Base-by-base conservation (phyloP, 208 protist genomes). In the Trypanosoma grayi region DNA sequence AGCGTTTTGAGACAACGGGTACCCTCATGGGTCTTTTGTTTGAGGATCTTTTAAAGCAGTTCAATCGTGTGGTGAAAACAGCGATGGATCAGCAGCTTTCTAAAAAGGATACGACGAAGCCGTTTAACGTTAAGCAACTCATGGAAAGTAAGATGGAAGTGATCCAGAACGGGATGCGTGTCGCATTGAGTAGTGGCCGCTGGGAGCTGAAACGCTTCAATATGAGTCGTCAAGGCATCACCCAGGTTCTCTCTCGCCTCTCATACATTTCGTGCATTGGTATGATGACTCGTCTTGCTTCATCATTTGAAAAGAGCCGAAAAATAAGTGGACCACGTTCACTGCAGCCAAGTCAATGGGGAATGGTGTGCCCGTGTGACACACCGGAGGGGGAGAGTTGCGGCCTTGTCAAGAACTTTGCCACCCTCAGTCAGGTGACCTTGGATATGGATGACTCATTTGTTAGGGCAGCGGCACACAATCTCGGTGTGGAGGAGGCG, bases 381-480 rank as follows among this genome's bases (percentile, higher is more conserved):
- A 99, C 98, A 9, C 98, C 99, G 2, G 98, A 99, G 75, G 97
- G 97, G 34, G 98, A 99, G 60, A 93, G 91, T 47, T 99, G 98
- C 63, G 99, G 99, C 44, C 81, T 99, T 0, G 98, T 99, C 4
- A 99, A 99, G 83, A 99, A 99, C 78, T 94, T 99, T 43, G 92
- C 98, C 8, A 91, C 99, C 9, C 84, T 99, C 18, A 97, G 98
- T 22, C 96, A 99, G 59, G 97, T 99, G 18, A 99, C 98, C 3
- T 96, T 97, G 0, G 97, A 99, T 72, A 81, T 98, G 46, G 93
- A 99, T 53, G 88, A 97, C 51, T 73, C 60, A 7, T 90, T 89
- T 22, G 73, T 95, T 16, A 80, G 86, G 20, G 67, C 77, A 33
- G 83, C 85, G 4, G 76, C 75, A 22, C 77, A 92, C 60, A 90